Evolutionary conservation across 495 filamentous ascomycete species (phyloP).

Genomic region (Jackrogersella multiformis): DNA sequence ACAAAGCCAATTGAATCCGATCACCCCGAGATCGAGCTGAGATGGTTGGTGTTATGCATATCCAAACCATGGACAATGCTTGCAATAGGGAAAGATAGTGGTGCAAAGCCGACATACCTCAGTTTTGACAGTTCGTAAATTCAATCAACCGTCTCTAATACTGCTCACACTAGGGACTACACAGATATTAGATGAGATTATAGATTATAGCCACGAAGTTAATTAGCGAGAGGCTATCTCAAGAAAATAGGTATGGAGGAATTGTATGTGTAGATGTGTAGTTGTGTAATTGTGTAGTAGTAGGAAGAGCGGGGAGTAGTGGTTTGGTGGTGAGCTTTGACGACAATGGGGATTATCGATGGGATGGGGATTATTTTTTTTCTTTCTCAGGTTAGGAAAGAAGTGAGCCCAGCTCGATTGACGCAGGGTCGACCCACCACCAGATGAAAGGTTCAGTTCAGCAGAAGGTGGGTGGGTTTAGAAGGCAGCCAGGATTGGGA

Average conservation of each 20-base stretch:
- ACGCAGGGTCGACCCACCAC: slow-evolving; percentile 24
- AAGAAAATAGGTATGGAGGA: slow-evolving; percentile 8
- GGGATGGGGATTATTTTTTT: slow-evolving; percentile 43
- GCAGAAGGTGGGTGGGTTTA: neutral
- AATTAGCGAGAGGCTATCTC: slow-evolving; percentile 14
- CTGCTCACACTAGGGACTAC: slow-evolving; percentile 20
- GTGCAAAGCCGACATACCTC: slow-evolving; percentile 30
- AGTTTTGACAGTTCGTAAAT: slow-evolving; percentile 7
- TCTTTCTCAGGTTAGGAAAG: slow-evolving; percentile 30
- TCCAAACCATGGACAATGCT: neutral
- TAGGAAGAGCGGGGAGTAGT: slow-evolving; percentile 5
- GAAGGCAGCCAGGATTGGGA: neutral
- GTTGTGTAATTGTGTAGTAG: no score
- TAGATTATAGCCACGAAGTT: slow-evolving; percentile 19
- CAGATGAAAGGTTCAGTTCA: slow-evolving; percentile 7
- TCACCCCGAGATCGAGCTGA: neutral
- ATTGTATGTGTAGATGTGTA: slow-evolving; percentile 26
- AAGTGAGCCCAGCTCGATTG: slow-evolving; percentile 24
- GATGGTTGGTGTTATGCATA: neutral
- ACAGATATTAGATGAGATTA: slow-evolving; percentile 29
- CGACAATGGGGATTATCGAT: slow-evolving; percentile 34
- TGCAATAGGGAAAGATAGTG: neutral
- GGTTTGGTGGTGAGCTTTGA: slow-evolving; percentile 26
- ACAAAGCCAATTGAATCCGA: slow-evolving; percentile 8
- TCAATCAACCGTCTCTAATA: slow-evolving; percentile 18